These are phyloP conservation scores for Aspergillus sp. DNA, from an alignment of 2,329 filamentous ascomycete genomes.

Conservation along the genomic window DNA sequence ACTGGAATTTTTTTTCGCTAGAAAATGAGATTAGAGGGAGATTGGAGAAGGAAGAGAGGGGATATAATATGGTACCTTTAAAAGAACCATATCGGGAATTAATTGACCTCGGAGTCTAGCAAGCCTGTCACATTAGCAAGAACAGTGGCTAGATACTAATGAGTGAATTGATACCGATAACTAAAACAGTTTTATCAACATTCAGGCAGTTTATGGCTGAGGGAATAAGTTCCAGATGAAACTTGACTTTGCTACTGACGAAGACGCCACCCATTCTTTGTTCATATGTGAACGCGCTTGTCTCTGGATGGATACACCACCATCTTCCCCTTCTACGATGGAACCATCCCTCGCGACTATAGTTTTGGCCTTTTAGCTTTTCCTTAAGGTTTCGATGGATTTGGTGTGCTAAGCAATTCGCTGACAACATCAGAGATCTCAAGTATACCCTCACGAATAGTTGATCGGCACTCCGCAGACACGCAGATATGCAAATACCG, in stretches of 20 bases:
- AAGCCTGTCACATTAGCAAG: too few relatives aligned
- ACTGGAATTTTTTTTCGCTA: not conserved
- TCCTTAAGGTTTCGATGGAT: not conserved
- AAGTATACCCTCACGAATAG: not conserved
- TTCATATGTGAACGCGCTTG: not conserved
- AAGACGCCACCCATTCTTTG: not conserved
- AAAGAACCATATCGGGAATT: too few relatives aligned
- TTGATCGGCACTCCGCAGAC: too few relatives aligned
- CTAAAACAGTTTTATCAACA: too few relatives aligned
- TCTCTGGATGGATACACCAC: not conserved
- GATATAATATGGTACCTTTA: not conserved
- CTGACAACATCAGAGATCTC: not conserved
- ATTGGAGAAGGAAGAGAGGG: constrained; percentile 12
- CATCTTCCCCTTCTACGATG: not conserved
- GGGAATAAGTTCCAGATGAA: not conserved
- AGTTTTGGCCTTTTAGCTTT: too few relatives aligned
- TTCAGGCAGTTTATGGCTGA: not conserved
- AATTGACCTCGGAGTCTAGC: too few relatives aligned
- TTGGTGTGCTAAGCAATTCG: not conserved
- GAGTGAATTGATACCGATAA: too few relatives aligned
- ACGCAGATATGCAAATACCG: too few relatives aligned
- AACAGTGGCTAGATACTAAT: too few relatives aligned
- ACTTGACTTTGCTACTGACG: not conserved
- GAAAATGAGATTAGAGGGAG: not conserved
- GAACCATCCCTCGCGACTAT: not conserved